Evolutionary conservation across 148 eudicot species (phyloP), one percentile per base, ranked within the genome.

Genomic region (Vaccinium darrowii): DNA sequence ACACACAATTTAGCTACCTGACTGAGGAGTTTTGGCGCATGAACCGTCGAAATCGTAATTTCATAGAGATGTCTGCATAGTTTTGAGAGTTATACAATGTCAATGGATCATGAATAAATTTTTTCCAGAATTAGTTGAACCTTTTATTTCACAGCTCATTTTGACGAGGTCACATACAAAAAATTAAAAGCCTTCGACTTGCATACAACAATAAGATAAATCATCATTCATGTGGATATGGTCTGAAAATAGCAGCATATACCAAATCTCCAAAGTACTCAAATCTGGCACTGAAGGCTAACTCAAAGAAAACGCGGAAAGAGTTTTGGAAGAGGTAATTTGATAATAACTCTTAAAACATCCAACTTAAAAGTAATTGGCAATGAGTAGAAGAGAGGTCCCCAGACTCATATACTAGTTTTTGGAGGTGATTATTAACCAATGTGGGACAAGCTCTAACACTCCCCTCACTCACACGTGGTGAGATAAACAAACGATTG

Each of bases 1-100:
- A 47, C 14, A 69, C 80, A 86, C 57, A 84, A 51, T 50, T 47
- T 67, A 84, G 84, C 84, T 80, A 92, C 93, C 94, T 92, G 92
- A 67, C 80, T 88, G 19, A 92, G 90, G 67, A 92, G 91, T 83
- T 91, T 92, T 19, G 93, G 93, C 87, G 85, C 89, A 84, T 92
- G 93, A 85, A 84, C 73, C 11, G 91, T 88, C 19, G 94, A 88
- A 81, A 91, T 87, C 71, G 94, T 91, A 85, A 92, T 91, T 84
- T 92, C 92, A 74, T 86, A 93, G 89, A 89, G 83, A 72, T 89
- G 90, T 92, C 98, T 94, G 87, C 85, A 90, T 69, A 47, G 90
- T 76, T 87, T 76, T 78, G 79, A 76, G 25, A 51, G 50, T 27
- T 21, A 25, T 54, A 36, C 39, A 9, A 43, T 43, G 54, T 71